Conservation (phyloP, 768 basidiomycete species). For the Calocybe cyanea region DNA sequence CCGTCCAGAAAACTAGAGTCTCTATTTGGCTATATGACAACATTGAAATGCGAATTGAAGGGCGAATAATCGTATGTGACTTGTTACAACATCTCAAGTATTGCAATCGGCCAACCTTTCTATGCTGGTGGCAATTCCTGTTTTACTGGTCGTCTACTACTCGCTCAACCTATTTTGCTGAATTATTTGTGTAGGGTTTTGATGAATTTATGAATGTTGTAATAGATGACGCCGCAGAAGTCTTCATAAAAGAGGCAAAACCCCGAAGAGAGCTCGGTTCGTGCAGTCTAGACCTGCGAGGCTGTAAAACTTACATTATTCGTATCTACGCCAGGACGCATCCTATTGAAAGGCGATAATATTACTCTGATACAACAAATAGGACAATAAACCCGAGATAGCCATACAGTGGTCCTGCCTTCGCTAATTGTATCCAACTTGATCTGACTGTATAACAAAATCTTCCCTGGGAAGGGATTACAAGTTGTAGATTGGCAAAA, state of each 20-base stretch:
- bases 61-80: conserved; percentile 84
- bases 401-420: too few species aligned
- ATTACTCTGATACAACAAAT: conserved; percentile 93
- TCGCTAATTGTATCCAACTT: neutral
- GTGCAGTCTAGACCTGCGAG: conserved; percentile 18
- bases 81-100: conserved; percentile 2
- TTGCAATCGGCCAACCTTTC: neutral
- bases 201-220: conserved; percentile 99
- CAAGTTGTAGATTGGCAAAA: conserved; percentile 84
- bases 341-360: conserved; percentile 95
- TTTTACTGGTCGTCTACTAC: neutral
- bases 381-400: conserved; percentile 20
- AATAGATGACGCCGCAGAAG: conserved; percentile 89
- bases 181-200: conserved; percentile 67
- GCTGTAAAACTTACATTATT: conserved; percentile 4
- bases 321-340: conserved; percentile 60
- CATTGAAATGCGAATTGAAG: conserved; percentile 94
- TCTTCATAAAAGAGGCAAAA: conserved; percentile 87
- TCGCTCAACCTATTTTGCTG: neutral
- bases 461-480: conserved; percentile 28
- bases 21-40: conserved; percentile 97
- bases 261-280: conserved; percentile 80
- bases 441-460: conserved; percentile 13
- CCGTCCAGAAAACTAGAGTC: conserved; percentile 64
- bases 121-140: too few species aligned